Conservation (phyloP, 2,329 filamentous ascomycete genomes). For the Nothophoma quercina region DNA sequence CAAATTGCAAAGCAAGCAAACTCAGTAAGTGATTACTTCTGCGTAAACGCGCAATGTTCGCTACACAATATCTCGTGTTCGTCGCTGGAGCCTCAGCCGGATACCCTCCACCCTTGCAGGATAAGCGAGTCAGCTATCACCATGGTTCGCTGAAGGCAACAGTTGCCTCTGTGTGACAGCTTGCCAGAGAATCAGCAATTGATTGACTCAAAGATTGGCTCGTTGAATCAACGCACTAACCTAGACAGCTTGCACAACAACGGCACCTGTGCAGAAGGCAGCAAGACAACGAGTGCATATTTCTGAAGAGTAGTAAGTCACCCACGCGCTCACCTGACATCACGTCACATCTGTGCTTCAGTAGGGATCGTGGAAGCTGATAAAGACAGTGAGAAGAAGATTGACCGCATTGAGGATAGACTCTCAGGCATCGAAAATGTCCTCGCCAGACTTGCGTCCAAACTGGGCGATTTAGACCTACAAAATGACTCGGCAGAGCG, state of each 20-base stretch:
- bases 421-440: slow-evolving; percentile 58
- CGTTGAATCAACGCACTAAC: too few species aligned
- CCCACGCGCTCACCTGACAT: background rate
- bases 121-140: background rate
- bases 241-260: slow-evolving; percentile 42
- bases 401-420: slow-evolving; percentile 61
- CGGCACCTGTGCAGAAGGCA: slow-evolving; percentile 41
- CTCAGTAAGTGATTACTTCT: slow-evolving; percentile 32
- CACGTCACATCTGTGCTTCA: background rate
- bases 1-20: slow-evolving; percentile 49
- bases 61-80: background rate
- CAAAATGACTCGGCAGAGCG: slow-evolving; percentile 27
- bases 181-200: too few species aligned
- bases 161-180: too few species aligned
- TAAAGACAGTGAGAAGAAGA: slow-evolving; percentile 58
- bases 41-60: background rate
- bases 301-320: slow-evolving; percentile 48
- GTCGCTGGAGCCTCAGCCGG: background rate
- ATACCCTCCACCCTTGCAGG: background rate
- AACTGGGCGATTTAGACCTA: slow-evolving; percentile 38
- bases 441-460: slow-evolving; percentile 47
- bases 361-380: slow-evolving; percentile 15
- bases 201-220: too few species aligned
- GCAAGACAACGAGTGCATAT: slow-evolving; percentile 47
- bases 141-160: background rate